These are phyloP conservation scores for Leishmania turanica DNA, from an alignment of 208 protist species.

Conservation along the genomic window DNA sequence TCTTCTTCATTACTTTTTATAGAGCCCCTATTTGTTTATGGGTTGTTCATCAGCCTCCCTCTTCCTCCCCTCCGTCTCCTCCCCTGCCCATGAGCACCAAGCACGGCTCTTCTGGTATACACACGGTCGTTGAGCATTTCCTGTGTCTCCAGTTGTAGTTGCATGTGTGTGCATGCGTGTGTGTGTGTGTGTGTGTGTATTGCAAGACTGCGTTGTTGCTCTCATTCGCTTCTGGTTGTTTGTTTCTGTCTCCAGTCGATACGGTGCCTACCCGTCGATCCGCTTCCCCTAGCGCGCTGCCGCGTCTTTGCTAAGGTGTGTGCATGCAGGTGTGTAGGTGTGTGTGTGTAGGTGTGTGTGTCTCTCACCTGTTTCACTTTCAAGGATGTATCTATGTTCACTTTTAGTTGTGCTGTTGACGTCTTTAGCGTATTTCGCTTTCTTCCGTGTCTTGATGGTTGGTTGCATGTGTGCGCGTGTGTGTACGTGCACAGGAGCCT, in stretches of 20 bases:
- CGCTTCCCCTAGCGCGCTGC: too few species aligned
- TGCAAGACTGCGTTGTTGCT: too few species aligned
- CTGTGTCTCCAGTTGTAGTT: neutral
- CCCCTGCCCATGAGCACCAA: neutral
- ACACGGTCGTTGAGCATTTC: neutral
- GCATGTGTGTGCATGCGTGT: neutral
- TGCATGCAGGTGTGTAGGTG: neutral
- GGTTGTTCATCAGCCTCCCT: neutral
- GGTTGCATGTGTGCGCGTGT: neutral
- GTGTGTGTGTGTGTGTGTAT: neutral
- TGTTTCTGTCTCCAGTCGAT: too few species aligned
- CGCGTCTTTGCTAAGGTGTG: neutral
- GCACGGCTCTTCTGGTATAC: neutral
- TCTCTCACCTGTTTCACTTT: neutral
- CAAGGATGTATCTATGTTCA: slow-evolving; percentile 1
- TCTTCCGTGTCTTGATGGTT: neutral
- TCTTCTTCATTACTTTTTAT: too few species aligned
- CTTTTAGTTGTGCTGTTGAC: neutral
- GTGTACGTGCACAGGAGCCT: too few species aligned
- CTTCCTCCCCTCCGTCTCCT: neutral
- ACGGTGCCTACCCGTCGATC: too few species aligned
- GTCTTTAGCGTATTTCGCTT: neutral
- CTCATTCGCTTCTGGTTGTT: too few species aligned
- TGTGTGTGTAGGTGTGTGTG: too few species aligned
- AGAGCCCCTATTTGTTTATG: neutral